Evolutionary conservation across 2,329 filamentous ascomycete species (phyloP), one percentile per base, ranked within the genome.

Genomic region (Botryosphaeria agaves): DNA sequence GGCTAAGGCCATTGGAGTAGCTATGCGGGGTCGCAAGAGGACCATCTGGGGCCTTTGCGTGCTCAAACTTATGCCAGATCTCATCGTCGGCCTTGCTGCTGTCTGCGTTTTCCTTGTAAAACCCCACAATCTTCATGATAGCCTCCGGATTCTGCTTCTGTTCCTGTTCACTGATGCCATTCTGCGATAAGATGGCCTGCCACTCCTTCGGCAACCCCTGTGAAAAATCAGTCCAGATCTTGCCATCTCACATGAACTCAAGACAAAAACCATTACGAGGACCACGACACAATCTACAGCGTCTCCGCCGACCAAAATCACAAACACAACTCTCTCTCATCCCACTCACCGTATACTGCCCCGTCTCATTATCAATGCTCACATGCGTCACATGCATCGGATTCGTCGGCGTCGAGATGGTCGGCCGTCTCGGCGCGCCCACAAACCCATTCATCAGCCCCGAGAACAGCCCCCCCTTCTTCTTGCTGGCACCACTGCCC

Each of bases 321-420:
- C n/a, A n/a, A n/a, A n/a, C n/a, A n/a, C n/a, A n/a, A n/a, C n/a
- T n/a, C n/a, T n/a, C n/a, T n/a, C n/a, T n/a, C n/a, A n/a, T n/a
- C n/a, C n/a, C n/a, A n/a, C n/a, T n/a, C n/a, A n/a, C n/a, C 34
- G 87, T 95, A 54, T 93, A 98, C 57, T 93, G 82, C 41, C 89
- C 89, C 3, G 89, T 95, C 46, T 81, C 70, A 57, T 89, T 92
- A 56, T 98, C 87, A 53, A 93, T 94, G 43, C 87, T 87, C 41
- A 98, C 89, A 55, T 98, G 89, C 34, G 87, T 95, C 45, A 98
- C 82, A 57, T 95, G 89, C 36, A 95, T 84, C 29, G 89, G 89
- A 46, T 98, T 95, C 55, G 93, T 85, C 32, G 89, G 89, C 21
- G 84, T 82, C n/a, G 89, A 95, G 45, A 98, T 98, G 53, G 87